Base-by-base conservation (phyloP, 129 eudicot species). In the Smallanthus sonchifolius region DNA sequence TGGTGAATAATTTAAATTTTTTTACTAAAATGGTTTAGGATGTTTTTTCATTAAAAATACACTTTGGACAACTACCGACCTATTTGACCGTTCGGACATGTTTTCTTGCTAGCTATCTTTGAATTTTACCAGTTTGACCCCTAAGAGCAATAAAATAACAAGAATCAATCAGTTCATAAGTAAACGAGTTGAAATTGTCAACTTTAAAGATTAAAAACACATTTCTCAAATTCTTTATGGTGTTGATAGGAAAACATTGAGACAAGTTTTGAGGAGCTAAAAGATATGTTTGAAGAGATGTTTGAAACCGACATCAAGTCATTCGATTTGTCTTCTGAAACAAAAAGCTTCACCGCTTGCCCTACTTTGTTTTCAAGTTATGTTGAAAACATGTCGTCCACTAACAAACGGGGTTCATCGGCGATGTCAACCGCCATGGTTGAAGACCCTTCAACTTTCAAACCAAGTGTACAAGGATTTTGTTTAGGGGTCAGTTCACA, bases 211-310 rank as follows among this genome's bases (percentile, higher is more conserved):
- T 69, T 5, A 34, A 63, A 38, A 49, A 2, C 47, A 16, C 4
- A 7, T 13, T 44, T 45, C 10, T 7, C 8, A 32, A 15, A 5
- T 30, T 7, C 16, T 43, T 55, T 68, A 40, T 72, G 74, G 28
- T 16, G 65, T 60, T 74, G 79, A 54, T 81, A 91, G 92, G 90
- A 81, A 69, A 86, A 80, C 15, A 73, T 75, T 4, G 80, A 77
- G 62, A 75, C 66, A 40, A 91, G 84, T 77, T 88, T 86, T 14
- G 89, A 86, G 65, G 90, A 91, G 43, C 34, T 86, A 75, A 84
- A 91, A 75, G 85, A 79, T 28, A 75, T 91, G 70, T 88, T 86
- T 36, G 82, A 86, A 51, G 95, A 86, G 65, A 86, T 91, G 85
- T 83, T 91, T 78, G 80, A 83, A 13, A 87, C 77, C 24, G 96